Percentiles rank a stretch among this genome's conserved stretches.
These are phyloP conservation scores for Auricularia auricula-judae DNA, from an alignment of 768 basidiomycete species.

Conservation along the genomic window DNA sequence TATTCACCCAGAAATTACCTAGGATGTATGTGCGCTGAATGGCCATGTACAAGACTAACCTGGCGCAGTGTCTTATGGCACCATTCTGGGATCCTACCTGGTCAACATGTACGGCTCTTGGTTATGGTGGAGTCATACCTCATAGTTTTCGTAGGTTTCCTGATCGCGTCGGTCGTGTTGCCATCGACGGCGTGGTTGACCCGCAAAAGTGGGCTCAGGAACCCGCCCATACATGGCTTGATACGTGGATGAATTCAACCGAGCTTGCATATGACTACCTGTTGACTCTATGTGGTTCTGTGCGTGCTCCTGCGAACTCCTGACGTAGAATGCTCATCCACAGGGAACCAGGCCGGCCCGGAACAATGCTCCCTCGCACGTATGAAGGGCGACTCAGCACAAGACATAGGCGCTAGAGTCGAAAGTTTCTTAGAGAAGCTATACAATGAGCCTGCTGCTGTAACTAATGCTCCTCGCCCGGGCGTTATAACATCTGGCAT, in stretches of 20 bases:
- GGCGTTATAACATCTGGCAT: constrained; percentile 6
- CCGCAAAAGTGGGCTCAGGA: constrained; percentile 5
- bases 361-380: constrained; percentile 5
- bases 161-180: constrained; percentile 9
- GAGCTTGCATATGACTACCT: constrained; percentile 8
- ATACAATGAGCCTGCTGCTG: constrained; percentile 5
- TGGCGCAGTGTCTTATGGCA: constrained; percentile 7
- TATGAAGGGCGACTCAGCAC: neutral
- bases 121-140: too few species aligned
- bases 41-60: neutral
- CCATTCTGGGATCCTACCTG: constrained; percentile 10
- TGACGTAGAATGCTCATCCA: neutral
- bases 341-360: constrained; percentile 4
- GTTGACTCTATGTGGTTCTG: constrained; percentile 6
- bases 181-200: constrained; percentile 10
- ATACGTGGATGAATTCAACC: constrained; percentile 4
- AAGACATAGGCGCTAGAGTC: constrained; percentile 3
- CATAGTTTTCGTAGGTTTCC: constrained; percentile 8
- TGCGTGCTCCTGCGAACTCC: neutral
- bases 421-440: constrained; percentile 6
- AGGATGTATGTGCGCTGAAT: neutral
- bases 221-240: constrained; percentile 5
- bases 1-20: constrained; percentile 7
- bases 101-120: constrained; percentile 9
- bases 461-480: neutral